These are phyloP conservation scores for Ceratocystis eucalypticola DNA, from an alignment of 2,329 filamentous ascomycete genomes.

Conservation along the genomic window DNA sequence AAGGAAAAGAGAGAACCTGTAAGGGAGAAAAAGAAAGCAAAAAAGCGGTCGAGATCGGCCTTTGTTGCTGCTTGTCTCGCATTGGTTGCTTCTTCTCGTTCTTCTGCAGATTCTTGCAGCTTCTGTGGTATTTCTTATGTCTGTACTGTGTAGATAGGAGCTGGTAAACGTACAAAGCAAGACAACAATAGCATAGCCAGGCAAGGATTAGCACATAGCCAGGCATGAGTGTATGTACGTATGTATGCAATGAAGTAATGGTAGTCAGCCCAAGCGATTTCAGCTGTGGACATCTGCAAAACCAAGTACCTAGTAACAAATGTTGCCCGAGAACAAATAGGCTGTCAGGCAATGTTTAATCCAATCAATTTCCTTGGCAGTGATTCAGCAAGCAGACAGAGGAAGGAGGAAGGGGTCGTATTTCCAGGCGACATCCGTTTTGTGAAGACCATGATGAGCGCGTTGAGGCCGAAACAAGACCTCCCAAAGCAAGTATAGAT, in stretches of 20 bases:
- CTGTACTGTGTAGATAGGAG: not conserved
- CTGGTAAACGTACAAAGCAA: not conserved
- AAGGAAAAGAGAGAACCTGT: not conserved
- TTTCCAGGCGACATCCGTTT: no score
- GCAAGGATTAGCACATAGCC: not conserved
- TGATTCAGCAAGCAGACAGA: not conserved
- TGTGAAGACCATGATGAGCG: no score
- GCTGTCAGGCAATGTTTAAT: slow-evolving; percentile 10
- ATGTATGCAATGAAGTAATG: not conserved
- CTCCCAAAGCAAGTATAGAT: no score
- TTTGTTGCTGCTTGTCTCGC: not conserved
- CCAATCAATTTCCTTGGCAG: not conserved
- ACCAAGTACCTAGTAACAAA: not conserved
- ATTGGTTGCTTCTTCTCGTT: not conserved
- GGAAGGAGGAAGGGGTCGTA: no score
- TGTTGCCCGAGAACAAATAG: not conserved
- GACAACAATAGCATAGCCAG: not conserved
- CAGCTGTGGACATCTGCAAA: no score
- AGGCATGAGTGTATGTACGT: not conserved
- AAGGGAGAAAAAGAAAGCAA: not conserved
- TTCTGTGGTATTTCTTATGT: not conserved
- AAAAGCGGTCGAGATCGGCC: not conserved
- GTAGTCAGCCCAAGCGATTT: no score
- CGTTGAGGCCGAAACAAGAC: no score
- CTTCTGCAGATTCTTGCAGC: slow-evolving; percentile 6